Percentiles rank a stretch among this genome's conserved stretches.
Evolutionary conservation across 2,329 filamentous ascomycete species (phyloP).

Genomic region (Talaromyces sp.): DNA sequence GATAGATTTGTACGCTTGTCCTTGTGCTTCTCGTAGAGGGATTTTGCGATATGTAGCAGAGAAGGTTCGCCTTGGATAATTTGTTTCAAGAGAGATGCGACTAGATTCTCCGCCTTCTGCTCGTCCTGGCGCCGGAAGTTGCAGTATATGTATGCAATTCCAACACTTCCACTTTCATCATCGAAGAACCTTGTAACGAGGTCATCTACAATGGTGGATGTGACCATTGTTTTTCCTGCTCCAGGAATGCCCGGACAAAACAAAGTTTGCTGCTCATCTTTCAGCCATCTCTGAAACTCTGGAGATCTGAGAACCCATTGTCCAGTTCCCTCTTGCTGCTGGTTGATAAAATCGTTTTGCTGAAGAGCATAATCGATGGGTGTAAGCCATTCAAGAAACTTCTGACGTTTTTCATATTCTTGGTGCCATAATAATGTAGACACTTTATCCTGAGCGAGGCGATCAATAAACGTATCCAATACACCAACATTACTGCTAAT

Average conservation of each 20-base stretch:
- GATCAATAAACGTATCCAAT: too few species aligned
- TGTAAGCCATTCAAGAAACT: slow-evolving; percentile 12
- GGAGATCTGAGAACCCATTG: background rate
- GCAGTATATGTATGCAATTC: background rate
- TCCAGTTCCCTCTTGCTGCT: background rate
- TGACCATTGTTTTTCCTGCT: background rate
- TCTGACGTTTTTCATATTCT: background rate
- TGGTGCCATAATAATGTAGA: too few species aligned
- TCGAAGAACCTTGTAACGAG: background rate
- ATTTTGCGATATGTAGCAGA: background rate
- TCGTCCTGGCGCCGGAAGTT: background rate
- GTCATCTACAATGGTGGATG: background rate
- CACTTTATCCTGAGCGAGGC: too few species aligned
- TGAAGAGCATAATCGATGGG: background rate
- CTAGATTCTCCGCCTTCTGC: background rate
- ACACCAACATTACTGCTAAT: too few species aligned
- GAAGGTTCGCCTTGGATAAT: background rate
- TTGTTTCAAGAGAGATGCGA: background rate
- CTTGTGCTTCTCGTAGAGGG: background rate
- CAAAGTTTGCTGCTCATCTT: background rate
- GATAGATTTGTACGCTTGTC: background rate
- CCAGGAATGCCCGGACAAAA: background rate
- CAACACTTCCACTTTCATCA: background rate
- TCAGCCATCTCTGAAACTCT: background rate
- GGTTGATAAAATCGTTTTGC: background rate